Base-by-base conservation (phyloP, 306 rosid genomes). In the Sicyos baderoa region DNA sequence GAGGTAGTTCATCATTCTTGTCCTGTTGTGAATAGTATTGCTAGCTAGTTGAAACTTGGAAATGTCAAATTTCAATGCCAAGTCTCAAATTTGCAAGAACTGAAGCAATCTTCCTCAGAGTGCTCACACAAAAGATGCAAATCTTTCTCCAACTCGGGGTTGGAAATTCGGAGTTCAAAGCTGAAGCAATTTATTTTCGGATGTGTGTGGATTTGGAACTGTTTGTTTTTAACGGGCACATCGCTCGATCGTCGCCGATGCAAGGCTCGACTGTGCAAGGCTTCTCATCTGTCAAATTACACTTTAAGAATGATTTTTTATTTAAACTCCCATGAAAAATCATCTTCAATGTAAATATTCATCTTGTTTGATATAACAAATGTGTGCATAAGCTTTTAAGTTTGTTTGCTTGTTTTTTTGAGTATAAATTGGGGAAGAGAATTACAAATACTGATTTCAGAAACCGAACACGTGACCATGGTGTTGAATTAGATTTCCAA, bases 1-100 rank as follows among this genome's bases (percentile, higher is more conserved):
- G 78, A 77, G 56, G 72, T 29, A 65, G 54, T 45, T 65, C 71
- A 64, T 68, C 54, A 45, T 68, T 68, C 72, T 50, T 71, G 23
- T 37, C 64, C 63, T 4, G 14, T 54, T 54, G 74, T 71, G 63
- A 70, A 53, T 71, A 54, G 63, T 45, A 40, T 71, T 71, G 64
- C 42, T 32, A 51, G 72, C 27, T 27, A 51, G 59, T 68, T 68
- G 23, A 50, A 71, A 8, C 14, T 54, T 49, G 45, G 8, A 56
- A 48, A 51, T 51, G 63, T 75, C 27, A 82, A 45, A 79, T 15
- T 68, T 40, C 55, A 27, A 49, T 48, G 42, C 70, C 70, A 68
- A 74, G 55, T 1, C 40, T 62, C 52, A 44, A 27, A 47, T 29
- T 29, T 61, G 68, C 14, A 15, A 27, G 68, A 47, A 66, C 70